These are phyloP conservation scores for Gaeumannomyces tritici DNA, from an alignment of 2,329 filamentous ascomycete species.

Conservation along the genomic window DNA sequence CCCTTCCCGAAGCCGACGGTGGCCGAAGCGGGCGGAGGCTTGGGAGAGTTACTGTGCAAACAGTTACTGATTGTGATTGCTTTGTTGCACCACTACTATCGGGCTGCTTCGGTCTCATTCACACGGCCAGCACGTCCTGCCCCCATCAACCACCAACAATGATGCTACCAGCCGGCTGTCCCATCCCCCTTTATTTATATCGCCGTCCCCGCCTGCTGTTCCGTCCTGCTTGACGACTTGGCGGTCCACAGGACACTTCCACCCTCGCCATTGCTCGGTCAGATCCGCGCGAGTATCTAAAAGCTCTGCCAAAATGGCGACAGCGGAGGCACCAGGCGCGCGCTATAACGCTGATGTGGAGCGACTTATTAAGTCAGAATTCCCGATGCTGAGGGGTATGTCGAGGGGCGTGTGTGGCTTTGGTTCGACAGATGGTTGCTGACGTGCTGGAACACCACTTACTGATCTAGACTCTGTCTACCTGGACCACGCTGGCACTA, in stretches of 20 bases:
- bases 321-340: not conserved
- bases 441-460: not conserved
- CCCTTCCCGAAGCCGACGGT: not conserved
- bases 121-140: too few species aligned
- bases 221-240: not conserved
- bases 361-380: not conserved
- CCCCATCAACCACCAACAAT: not conserved
- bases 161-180: not conserved
- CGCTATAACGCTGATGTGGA: constrained; percentile 1
- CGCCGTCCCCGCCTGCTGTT: not conserved
- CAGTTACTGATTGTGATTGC: not conserved
- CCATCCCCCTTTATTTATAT: not conserved
- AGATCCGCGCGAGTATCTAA: not conserved
- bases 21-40: too few species aligned
- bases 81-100: not conserved
- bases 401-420: not conserved
- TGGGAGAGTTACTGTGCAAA: not conserved
- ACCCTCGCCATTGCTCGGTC: not conserved
- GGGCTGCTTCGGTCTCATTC: too few species aligned
- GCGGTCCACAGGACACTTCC: not conserved
- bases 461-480: constrained; percentile 56
- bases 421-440: not conserved
- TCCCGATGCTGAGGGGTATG: constrained; percentile 1
- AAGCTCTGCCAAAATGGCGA: not conserved
- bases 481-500: constrained; percentile 94